These are phyloP conservation scores for Haplosporangium sp. DNA, from an alignment of 371 early-diverging fungal species.

Conservation along the genomic window DNA sequence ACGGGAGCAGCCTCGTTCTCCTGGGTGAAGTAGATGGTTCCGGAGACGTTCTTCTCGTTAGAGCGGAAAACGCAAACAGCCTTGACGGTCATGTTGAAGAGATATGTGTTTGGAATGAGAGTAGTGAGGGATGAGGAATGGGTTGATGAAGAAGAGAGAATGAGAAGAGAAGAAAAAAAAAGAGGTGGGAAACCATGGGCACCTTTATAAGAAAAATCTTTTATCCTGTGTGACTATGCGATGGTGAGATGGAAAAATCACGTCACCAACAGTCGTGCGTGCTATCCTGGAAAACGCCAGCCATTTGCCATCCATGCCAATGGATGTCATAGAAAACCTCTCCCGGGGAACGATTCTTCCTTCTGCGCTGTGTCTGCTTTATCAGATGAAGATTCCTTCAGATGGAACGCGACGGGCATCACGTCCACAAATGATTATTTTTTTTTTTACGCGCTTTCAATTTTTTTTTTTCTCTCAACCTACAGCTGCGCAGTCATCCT, in stretches of 20 bases:
- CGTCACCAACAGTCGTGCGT: background rate
- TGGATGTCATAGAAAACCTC: background rate
- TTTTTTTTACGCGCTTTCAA: background rate
- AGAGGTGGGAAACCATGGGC: conserved; percentile 7
- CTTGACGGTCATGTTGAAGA: conserved; percentile 66
- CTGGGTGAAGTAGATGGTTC: conserved; percentile 80
- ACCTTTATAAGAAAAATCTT: conserved; percentile 11
- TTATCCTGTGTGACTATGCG: background rate
- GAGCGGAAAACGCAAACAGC: conserved; percentile 77
- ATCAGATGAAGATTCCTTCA: background rate
- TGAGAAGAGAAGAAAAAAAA: conserved; percentile 14
- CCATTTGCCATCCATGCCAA: background rate
- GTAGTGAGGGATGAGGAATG: conserved; percentile 2
- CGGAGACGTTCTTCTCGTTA: conserved; percentile 64
- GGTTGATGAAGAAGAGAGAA: conserved; percentile 8
- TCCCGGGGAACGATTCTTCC: background rate
- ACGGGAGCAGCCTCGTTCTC: conserved; percentile 64
- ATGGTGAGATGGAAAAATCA: background rate
- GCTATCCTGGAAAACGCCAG: too few species aligned
- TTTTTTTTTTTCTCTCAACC: background rate
- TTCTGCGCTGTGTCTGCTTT: background rate
- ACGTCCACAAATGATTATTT: too few species aligned
- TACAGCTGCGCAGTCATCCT: background rate
- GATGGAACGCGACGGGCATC: background rate
- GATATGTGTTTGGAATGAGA: conserved; percentile 1